Evolutionary conservation across 176 grass and related monocot genomes (phyloP), one percentile per base, ranked within the genome.

Genomic region (Luzula sylvatica): DNA sequence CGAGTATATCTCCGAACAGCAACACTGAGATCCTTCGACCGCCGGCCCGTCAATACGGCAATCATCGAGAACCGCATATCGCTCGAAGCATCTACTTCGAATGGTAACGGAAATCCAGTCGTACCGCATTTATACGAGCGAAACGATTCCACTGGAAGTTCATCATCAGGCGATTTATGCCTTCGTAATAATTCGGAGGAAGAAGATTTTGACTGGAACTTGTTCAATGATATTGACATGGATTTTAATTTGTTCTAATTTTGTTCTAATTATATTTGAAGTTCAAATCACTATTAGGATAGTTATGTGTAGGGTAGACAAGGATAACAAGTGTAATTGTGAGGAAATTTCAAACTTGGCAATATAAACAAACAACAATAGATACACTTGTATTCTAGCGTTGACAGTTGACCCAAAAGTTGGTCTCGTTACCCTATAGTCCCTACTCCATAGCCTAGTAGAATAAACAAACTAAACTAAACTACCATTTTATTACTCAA

Each of bases 1-100:
- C 69, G 81, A 1, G 70, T 93, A 13, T 93, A 93, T 64, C 52
- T 72, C 53, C 81, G 64, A 68, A 78, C 61, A 7, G 77, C 69
- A 13, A 78, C 55, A 9, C 32, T 78, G 11, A 55, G 81, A 55
- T 77, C 73, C 14, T 93, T 86, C 60, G 87, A 93, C 14, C 87
- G 87, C 2, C 81, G 87, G 1, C 87, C 87, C 1, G 46, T 52
- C 18, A 46, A 76, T 26, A 14, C 61, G 3, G 5, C 16, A 16
- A 51, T n/a, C n/a, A 43, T 11, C 53, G 29, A 59, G 5, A 51
- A 16, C 2, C 52, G 28, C 47, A 32, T 27, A 23, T 24, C 44
- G 17, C 25, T 32, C 0, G 46, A 66, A 66, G 26, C 25, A 38
- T 23, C 26, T 1, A 15, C 49, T 24, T 15, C 48, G n/a, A 54